Evolutionary conservation across 164 flowering plant species (phyloP).

Genomic region (Macadamia integrifolia): DNA sequence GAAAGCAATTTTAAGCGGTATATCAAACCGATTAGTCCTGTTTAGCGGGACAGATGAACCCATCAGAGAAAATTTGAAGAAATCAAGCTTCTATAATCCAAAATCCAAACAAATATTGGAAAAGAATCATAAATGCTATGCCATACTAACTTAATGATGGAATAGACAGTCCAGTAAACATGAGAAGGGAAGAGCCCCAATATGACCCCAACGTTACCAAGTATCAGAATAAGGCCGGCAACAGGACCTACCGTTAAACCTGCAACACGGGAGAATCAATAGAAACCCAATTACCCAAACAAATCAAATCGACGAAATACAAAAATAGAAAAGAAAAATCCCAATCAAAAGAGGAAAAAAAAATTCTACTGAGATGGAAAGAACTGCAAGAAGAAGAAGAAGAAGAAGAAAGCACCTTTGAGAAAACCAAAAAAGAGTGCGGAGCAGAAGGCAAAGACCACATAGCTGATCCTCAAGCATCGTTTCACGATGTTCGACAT

Average conservation of each 20-base stretch:
- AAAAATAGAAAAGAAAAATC: not conserved
- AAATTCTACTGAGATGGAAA: not conserved
- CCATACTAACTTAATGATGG: conserved; percentile 56
- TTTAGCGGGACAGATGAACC: not conserved
- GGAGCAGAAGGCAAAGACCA: conserved; percentile 60
- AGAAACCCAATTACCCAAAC: not conserved
- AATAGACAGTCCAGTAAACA: conserved; percentile 72
- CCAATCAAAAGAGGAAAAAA: not conserved
- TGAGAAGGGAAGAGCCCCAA: conserved; percentile 76
- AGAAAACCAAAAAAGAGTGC: conserved; percentile 72
- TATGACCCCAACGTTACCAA: conserved; percentile 70
- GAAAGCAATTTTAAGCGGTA: conserved; percentile 65
- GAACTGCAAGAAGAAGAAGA: not conserved
- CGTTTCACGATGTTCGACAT: conserved; percentile 12
- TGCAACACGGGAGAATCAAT: conserved; percentile 22
- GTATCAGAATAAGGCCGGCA: conserved; percentile 56
- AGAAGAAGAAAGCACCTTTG: conserved; percentile 42
- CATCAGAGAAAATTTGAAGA: too few relatives aligned
- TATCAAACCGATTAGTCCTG: conserved; percentile 72
- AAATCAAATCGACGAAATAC: not conserved
- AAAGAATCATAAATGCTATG: too few relatives aligned
- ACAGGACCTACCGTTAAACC: conserved; percentile 78
- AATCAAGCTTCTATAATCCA: too few relatives aligned
- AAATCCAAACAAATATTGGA: not conserved
- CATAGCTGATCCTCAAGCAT: conserved; percentile 46